These are phyloP conservation scores for Cutaneotrichosporon sp. DNA, from an alignment of 1,284 basidiomycete genomes.

Conservation along the genomic window DNA sequence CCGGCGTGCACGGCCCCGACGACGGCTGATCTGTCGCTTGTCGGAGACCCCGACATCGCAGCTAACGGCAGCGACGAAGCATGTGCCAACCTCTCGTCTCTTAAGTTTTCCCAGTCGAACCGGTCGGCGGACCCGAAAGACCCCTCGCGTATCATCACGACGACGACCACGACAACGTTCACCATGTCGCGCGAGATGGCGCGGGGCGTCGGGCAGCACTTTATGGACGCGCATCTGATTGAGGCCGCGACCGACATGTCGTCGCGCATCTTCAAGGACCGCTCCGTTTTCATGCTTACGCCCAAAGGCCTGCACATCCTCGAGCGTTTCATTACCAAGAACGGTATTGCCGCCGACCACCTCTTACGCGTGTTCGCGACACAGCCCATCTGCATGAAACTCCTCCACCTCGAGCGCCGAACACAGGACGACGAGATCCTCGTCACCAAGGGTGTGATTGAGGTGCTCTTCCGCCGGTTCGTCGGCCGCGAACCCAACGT, in stretches of 20 bases:
- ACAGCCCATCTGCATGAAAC: constrained; percentile 96
- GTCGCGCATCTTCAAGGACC: constrained; percentile 89
- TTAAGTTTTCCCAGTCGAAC: constrained; percentile 99
- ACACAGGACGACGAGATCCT: constrained; percentile 95
- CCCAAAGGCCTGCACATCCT: constrained; percentile 97
- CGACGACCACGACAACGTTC: constrained; percentile 98
- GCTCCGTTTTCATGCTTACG: constrained; percentile 91
- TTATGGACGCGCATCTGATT: constrained; percentile 96
- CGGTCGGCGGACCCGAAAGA: constrained; percentile 96
- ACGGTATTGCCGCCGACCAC: constrained; percentile 89
- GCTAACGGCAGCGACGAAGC: constrained; percentile 97
- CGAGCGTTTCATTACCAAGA: constrained; percentile 98
- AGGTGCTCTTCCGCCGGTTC: constrained; percentile 91
- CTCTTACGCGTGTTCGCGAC: constrained; percentile 82
- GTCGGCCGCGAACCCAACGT: constrained; percentile 81
- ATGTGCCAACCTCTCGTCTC: constrained; percentile 82
- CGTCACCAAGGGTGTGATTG: constrained; percentile 86
- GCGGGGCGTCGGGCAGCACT: constrained; percentile 98
- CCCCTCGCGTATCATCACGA: constrained; percentile 93
- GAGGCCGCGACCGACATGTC: constrained; percentile 90
- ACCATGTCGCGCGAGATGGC: constrained; percentile 99
- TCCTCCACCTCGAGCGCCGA: constrained; percentile 91
- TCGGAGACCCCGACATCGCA: too few species aligned
- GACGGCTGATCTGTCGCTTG: too few species aligned
- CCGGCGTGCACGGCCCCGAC: too few species aligned